phyloP scores from a whole-genome alignment of 2,329 filamentous ascomycete species.

The Cercospora sp. region DNA sequence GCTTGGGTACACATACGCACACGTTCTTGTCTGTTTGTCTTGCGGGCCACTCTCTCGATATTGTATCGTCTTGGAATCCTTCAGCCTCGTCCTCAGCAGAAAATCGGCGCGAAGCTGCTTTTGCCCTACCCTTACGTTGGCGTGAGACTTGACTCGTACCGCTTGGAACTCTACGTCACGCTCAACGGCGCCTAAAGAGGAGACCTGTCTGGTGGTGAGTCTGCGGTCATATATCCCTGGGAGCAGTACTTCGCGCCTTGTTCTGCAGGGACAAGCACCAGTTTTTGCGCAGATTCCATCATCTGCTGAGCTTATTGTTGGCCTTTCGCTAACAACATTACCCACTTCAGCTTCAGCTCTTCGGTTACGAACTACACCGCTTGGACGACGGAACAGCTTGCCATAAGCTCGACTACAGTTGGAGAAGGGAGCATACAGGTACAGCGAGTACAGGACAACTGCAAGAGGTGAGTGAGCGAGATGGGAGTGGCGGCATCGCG shows the following conservation, averaged over 20 bases:
- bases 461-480: not conserved
- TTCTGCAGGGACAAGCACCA: slow-evolving; percentile 1
- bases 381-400: not conserved
- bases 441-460: not conserved
- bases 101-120: not conserved
- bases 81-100: not conserved
- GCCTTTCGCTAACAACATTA: not conserved
- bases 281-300: not conserved
- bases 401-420: not conserved
- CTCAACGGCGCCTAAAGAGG: slow-evolving; percentile 14
- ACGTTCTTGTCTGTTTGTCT: not conserved
- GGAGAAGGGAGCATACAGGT: not conserved
- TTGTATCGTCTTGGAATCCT: not conserved
- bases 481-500: not conserved
- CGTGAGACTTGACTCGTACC: slow-evolving; percentile 11
- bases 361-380: not conserved
- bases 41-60: not conserved
- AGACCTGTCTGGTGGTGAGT: slow-evolving; percentile 2
- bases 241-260: not conserved
- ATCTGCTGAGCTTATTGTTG: not conserved
- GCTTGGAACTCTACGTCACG: slow-evolving; percentile 12
- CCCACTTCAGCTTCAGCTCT: not conserved
- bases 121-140: not conserved
- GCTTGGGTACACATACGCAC: not conserved
- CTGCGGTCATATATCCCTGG: not conserved